Evolutionary conservation across 2,329 filamentous ascomycete species (phyloP).

Genomic region (Fusarium falciforme): DNA sequence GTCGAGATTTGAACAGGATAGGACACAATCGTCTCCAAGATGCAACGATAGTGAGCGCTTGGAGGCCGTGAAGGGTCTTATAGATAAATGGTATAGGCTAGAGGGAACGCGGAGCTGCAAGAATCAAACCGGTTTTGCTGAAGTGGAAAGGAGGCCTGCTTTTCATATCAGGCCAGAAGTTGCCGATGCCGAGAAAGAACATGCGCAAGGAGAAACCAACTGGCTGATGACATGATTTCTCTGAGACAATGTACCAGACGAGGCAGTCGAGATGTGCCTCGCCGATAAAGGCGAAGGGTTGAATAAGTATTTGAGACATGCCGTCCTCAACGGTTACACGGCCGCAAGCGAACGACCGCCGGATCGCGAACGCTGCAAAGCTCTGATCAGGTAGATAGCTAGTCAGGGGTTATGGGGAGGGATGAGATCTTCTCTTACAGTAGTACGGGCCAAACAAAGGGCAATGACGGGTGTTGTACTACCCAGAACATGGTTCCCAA

Average conservation of each 20-base stretch:
- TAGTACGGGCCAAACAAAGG: slow-evolving; percentile 46
- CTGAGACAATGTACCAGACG: slow-evolving; percentile 42
- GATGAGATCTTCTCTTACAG: slow-evolving; percentile 49
- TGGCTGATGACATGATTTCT: slow-evolving; percentile 31
- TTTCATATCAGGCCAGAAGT: slow-evolving; percentile 34
- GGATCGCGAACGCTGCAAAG: slow-evolving; percentile 38
- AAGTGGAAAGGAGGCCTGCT: slow-evolving; percentile 11
- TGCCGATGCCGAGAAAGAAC: slow-evolving; percentile 1
- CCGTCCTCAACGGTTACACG: slow-evolving; percentile 38
- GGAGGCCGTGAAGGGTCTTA: neutral
- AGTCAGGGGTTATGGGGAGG: slow-evolving; percentile 10
- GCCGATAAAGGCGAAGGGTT: slow-evolving; percentile 35
- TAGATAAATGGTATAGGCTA: neutral
- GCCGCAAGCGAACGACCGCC: slow-evolving; percentile 32
- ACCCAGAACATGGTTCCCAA: slow-evolving; percentile 32
- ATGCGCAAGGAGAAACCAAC: slow-evolving; percentile 4
- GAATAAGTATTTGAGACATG: slow-evolving; percentile 50
- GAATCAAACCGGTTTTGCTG: neutral
- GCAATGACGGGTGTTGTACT: slow-evolving; percentile 53
- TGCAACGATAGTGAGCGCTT: neutral
- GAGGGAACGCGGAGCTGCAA: neutral
- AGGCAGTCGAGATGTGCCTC: slow-evolving; percentile 31
- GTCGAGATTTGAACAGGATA: neutral
- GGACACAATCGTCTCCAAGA: neutral
- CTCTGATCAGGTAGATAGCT: slow-evolving; percentile 15